Evolutionary conservation across 768 basidiomycete genomes (phyloP).

Genomic region (Mycena capillaripes): DNA sequence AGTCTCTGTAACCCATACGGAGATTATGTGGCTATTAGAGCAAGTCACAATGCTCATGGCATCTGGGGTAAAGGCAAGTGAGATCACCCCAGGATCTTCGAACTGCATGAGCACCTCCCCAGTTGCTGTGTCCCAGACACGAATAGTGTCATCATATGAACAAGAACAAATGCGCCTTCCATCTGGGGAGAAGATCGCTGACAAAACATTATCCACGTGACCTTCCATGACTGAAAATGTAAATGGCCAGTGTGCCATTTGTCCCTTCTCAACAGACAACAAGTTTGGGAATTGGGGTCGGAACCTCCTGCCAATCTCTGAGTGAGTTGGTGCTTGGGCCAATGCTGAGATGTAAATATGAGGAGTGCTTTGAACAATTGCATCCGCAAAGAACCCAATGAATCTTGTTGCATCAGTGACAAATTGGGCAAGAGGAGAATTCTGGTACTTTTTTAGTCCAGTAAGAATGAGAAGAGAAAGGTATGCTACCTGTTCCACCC

Average conservation of each 20-base stretch:
- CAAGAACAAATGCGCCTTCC: background rate
- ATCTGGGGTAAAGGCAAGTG: background rate
- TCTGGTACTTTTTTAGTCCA: background rate
- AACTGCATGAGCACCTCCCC: background rate
- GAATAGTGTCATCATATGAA: background rate
- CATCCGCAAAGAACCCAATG: background rate
- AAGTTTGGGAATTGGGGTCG: background rate
- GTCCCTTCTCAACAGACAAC: background rate
- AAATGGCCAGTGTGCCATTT: background rate
- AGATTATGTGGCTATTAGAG: background rate
- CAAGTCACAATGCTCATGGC: background rate
- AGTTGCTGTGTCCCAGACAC: background rate
- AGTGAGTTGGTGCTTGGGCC: background rate
- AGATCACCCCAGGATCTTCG: background rate
- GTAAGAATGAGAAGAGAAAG: background rate
- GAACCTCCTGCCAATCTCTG: background rate
- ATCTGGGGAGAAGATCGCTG: background rate
- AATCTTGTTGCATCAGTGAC: background rate
- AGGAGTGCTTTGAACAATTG: constrained; percentile 1
- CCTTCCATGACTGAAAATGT: background rate
- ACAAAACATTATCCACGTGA: background rate
- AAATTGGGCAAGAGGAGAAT: background rate
- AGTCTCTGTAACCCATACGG: background rate
- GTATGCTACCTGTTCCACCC: background rate
- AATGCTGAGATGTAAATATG: constrained; percentile 21